Evolutionary conservation across 768 basidiomycete genomes (phyloP).

Genomic region (Pisolithus tinctorius): DNA sequence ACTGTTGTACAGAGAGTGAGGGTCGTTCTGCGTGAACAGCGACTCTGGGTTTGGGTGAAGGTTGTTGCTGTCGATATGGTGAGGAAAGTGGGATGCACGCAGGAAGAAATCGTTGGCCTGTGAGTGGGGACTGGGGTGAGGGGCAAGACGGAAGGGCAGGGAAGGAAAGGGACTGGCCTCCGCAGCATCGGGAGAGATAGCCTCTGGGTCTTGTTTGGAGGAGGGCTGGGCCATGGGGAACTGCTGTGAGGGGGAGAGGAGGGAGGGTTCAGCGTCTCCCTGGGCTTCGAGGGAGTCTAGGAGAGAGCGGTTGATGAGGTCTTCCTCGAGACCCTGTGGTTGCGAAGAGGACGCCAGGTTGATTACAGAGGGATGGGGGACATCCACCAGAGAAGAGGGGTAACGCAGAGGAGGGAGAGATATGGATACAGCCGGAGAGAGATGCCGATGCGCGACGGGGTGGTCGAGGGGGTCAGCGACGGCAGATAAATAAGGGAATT

Average conservation of each 20-base stretch:
- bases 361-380: slow-evolving; percentile 32
- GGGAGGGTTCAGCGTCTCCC: slow-evolving; percentile 70
- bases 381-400: slow-evolving; percentile 35
- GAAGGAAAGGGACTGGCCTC: slow-evolving; percentile 45
- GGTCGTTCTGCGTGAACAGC: slow-evolving; percentile 25
- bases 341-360: slow-evolving; percentile 45
- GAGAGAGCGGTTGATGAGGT: slow-evolving; percentile 80
- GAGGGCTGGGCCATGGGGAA: slow-evolving; percentile 41
- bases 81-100: slow-evolving; percentile 21
- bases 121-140: slow-evolving; percentile 31
- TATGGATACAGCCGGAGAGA: slow-evolving; percentile 38
- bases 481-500: slow-evolving; percentile 17
- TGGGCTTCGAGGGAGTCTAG: slow-evolving; percentile 79
- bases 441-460: slow-evolving; percentile 22
- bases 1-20: slow-evolving; percentile 38
- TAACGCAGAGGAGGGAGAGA: slow-evolving; percentile 31
- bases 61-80: slow-evolving; percentile 25
- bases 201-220: slow-evolving; percentile 47
- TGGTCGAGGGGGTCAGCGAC: slow-evolving; percentile 20
- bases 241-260: slow-evolving; percentile 23
- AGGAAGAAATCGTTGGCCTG: slow-evolving; percentile 26
- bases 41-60: slow-evolving; percentile 27
- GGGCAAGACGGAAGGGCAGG: slow-evolving; percentile 48
- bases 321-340: slow-evolving; percentile 47
- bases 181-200: slow-evolving; percentile 39